These are phyloP conservation scores for Mycena albidolilacea DNA, from an alignment of 768 basidiomycete species.

Conservation along the genomic window DNA sequence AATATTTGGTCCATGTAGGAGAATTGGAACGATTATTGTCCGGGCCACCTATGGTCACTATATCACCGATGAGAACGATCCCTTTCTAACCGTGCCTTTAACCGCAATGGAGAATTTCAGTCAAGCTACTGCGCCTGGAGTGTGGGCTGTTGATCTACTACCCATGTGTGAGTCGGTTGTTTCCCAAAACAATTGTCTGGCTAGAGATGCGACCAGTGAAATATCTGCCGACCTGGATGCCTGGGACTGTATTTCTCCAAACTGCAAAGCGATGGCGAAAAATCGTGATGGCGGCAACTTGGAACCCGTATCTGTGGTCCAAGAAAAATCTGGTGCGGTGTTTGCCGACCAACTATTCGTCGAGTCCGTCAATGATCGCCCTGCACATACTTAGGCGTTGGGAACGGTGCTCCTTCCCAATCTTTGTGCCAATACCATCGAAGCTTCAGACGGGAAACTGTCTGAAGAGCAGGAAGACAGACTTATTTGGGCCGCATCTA, in stretches of 20 bases:
- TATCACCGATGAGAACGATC: not conserved
- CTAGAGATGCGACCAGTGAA: conserved; percentile 3
- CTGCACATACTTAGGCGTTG: not conserved
- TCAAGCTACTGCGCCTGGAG: not conserved
- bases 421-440: conserved; percentile 10
- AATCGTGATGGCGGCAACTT: not conserved
- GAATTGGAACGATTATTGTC: conserved; percentile 18
- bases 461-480: not conserved
- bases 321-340: conserved; percentile 9
- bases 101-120: conserved; percentile 19
- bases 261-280: not conserved
- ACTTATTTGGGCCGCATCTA: not conserved
- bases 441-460: not conserved
- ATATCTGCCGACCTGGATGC: conserved; percentile 5
- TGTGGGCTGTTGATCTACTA: conserved; percentile 16
- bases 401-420: conserved; percentile 12
- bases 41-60: conserved; percentile 13
- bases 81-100: not conserved
- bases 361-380: not conserved
- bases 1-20: not conserved
- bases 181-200: not conserved
- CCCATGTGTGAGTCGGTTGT: conserved; percentile 6
- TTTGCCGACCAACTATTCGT: too few relatives aligned
- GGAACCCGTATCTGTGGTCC: conserved; percentile 10
- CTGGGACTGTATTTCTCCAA: not conserved